Evolutionary conservation across 169 alveolate genomes (phyloP), one percentile per base, ranked within the genome.

Genomic region (Cystoisospora suis): DNA sequence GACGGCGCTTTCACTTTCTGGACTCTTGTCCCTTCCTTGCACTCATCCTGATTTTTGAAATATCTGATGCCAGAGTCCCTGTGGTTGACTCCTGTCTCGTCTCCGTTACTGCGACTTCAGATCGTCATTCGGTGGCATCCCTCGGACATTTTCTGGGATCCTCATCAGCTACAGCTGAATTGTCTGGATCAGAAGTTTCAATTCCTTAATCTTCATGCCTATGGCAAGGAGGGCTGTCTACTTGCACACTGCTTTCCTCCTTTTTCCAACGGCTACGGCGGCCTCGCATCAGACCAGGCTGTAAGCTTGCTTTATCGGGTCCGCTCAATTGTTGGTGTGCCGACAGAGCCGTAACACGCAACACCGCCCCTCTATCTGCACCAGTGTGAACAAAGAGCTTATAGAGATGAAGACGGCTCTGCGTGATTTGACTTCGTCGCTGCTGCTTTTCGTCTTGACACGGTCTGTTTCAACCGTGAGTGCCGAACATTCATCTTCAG

Each of bases 131-230:
- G 92, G 81, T 89, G 92, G 92, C 92, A 89, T 75, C 92, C 92
- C 6, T 81, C 58, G 32, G 92, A 89, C 59, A 59, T 89, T 79
- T 89, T 89, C 47, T 89, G 92, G 92, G 83, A 77, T 38, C 81
- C n/a, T 40, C 81, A 45, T 32, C 83, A 79, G 75, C 88, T 89
- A 20, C 92, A 89, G 87, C 53, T 89, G 86, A 89, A 89, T 49
- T 89, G 92, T 77, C 88, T 89, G 47, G 92, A 89, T 38, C 92
- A 89, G 75, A 89, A 89, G 86, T 89, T 89, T 34, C 92, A 89
- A 59, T 89, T 89, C 32, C 59, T 89, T 47, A 89, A 89, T 53
- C 89, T 89, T 12, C 92, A 89, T 72, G 92, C 92, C 12, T 89
- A 89, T 65, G 92, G 92, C 38, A 89, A 79, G 47, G 75, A 86